These are phyloP conservation scores for Erodium maritimum DNA, from an alignment of 345 rosid genomes.

Conservation along the genomic window DNA sequence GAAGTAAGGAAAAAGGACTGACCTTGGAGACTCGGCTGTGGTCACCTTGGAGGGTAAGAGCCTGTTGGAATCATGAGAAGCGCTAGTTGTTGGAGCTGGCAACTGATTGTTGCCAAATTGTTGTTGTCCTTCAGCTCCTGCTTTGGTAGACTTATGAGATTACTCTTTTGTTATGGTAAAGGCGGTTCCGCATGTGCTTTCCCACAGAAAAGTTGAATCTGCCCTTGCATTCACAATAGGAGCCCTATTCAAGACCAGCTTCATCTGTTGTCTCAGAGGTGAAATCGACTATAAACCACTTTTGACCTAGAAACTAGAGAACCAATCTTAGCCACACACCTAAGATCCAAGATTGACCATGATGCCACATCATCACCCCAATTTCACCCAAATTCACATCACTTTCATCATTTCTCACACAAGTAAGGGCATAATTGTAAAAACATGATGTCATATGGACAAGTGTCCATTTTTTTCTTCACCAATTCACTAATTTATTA, in stretches of 20 bases:
- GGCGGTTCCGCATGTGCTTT: conserved; percentile 28
- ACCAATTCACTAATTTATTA: too few relatives aligned
- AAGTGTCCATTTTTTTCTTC: too few relatives aligned
- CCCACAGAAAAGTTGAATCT: conserved; percentile 32
- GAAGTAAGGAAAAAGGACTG: conserved; percentile 9
- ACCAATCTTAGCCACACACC: too few relatives aligned
- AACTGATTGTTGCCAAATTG: conserved; percentile 23
- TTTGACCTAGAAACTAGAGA: too few relatives aligned
- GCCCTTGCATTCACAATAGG: conserved; percentile 34
- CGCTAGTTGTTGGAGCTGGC: conserved; percentile 17
- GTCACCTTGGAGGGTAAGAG: conserved; percentile 28
- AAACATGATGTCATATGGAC: too few relatives aligned
- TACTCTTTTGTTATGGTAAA: conserved; percentile 36
- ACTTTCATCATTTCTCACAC: too few relatives aligned
- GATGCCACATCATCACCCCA: too few relatives aligned
- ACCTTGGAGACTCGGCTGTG: conserved; percentile 37
- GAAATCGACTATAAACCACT: too few relatives aligned
- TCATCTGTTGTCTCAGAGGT: conserved; percentile 49
- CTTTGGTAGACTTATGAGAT: conserved; percentile 24
- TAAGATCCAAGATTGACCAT: too few relatives aligned
- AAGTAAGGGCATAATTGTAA: too few relatives aligned
- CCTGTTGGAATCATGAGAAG: conserved; percentile 26
- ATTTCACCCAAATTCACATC: too few relatives aligned
- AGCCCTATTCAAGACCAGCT: conserved; percentile 36
- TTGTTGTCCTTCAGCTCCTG: conserved; percentile 30